phyloP scores from a whole-genome alignment of 148 eudicot genomes.

The Vaccinium macrocarpon region DNA sequence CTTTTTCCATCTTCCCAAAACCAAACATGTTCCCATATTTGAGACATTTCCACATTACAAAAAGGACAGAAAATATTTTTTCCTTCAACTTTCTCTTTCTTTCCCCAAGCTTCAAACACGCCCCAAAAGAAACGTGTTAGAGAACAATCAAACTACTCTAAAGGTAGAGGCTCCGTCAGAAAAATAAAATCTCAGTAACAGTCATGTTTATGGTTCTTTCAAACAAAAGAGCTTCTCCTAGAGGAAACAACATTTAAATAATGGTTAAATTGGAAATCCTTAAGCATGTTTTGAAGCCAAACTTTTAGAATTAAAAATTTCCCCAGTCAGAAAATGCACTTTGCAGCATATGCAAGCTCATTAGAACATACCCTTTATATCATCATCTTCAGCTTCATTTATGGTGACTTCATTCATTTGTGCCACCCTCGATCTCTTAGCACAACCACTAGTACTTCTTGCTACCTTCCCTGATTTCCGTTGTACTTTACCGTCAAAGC shows the following conservation, averaged over 20 bases:
- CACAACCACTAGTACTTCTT: constrained; percentile 45
- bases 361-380: constrained; percentile 36
- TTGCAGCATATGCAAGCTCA: constrained; percentile 36
- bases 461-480: constrained; percentile 48
- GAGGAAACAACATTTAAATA: not conserved
- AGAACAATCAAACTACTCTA: not conserved
- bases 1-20: not conserved
- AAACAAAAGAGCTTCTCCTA: not conserved
- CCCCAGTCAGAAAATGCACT: constrained; percentile 24
- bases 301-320: not conserved
- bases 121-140: not conserved
- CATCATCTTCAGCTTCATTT: constrained; percentile 41
- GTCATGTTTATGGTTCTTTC: not conserved
- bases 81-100: not conserved
- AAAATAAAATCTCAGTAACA: not conserved
- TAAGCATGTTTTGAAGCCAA: not conserved
- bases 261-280: not conserved
- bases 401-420: constrained; percentile 45
- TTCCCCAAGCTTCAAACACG: not conserved
- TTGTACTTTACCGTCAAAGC: constrained; percentile 52
- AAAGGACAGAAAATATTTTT: not conserved
- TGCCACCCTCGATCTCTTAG: constrained; percentile 54
- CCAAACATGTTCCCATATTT: not conserved
- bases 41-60: not conserved
- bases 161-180: not conserved